A percentile compares a stretch with the other conserved stretches of the same genome.
Evolutionary conservation across 2,329 filamentous ascomycete genomes (phyloP).

Genomic region (Ceratocystis ficicola): DNA sequence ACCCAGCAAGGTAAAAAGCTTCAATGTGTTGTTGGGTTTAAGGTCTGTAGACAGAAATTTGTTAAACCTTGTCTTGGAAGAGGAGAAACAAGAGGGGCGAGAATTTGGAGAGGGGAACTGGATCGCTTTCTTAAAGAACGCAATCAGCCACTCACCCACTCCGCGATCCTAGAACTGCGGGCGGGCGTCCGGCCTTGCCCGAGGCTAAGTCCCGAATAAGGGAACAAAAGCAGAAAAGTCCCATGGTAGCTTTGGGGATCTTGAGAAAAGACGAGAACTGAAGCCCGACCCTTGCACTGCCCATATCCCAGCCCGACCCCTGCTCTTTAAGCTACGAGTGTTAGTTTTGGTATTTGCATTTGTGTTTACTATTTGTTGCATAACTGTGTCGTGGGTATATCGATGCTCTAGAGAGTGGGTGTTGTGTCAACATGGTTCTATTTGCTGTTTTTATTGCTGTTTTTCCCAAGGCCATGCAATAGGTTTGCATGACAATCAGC

Average conservation of each 20-base stretch:
- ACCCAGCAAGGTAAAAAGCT: too few relatives aligned
- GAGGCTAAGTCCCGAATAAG: not conserved
- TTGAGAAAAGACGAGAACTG: not conserved
- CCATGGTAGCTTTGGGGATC: not conserved
- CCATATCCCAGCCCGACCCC: not conserved
- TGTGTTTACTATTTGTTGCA: too few relatives aligned
- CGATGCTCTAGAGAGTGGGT: not conserved
- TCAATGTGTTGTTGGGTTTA: not conserved
- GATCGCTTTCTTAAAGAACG: not conserved
- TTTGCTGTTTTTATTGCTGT: not conserved
- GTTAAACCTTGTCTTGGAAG: not conserved
- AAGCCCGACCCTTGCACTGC: not conserved
- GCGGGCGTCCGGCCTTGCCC: slow-evolving; percentile 6
- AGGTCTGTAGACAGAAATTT: not conserved
- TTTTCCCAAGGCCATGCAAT: not conserved
- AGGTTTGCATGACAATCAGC: not conserved
- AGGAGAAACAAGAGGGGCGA: not conserved
- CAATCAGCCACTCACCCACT: not conserved
- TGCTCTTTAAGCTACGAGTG: not conserved
- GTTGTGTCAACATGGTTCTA: not conserved
- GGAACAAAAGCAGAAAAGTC: not conserved
- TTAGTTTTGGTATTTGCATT: not conserved
- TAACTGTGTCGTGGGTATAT: too few relatives aligned
- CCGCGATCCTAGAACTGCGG: slow-evolving; percentile 4
- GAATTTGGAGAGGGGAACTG: not conserved